phyloP scores from a whole-genome alignment of 2,329 filamentous ascomycete genomes.

The Fusarium humuli region DNA sequence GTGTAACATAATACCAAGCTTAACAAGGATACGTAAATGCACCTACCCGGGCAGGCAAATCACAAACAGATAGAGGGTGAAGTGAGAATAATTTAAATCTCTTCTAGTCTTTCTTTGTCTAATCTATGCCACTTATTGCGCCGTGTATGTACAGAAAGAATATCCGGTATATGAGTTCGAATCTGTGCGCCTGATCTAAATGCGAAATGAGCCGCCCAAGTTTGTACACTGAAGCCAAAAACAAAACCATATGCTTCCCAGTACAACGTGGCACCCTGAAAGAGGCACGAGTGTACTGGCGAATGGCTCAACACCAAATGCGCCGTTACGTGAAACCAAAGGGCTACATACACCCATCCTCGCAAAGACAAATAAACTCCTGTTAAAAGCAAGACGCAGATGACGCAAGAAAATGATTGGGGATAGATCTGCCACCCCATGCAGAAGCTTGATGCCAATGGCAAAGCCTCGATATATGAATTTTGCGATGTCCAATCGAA shows the following conservation, averaged over 20 bases:
- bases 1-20: background rate
- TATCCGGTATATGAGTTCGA: slow-evolving; percentile 24
- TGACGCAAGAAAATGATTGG: background rate
- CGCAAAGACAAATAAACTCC: slow-evolving; percentile 5
- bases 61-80: background rate
- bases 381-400: slow-evolving; percentile 8
- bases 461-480: background rate
- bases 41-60: background rate
- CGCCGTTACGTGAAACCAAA: slow-evolving; percentile 8
- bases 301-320: slow-evolving; percentile 13
- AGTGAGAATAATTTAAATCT: slow-evolving; percentile 7
- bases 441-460: background rate
- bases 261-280: slow-evolving; percentile 22
- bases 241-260: slow-evolving; percentile 21
- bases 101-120: slow-evolving; percentile 35
- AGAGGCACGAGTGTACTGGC: background rate
- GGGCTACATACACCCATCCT: background rate
- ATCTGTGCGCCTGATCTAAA: slow-evolving; percentile 33
- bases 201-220: slow-evolving; percentile 27
- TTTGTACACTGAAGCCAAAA: slow-evolving; percentile 14
- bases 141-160: slow-evolving; percentile 38
- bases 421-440: slow-evolving; percentile 23
- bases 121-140: slow-evolving; percentile 38
- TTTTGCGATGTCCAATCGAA: slow-evolving; percentile 6
- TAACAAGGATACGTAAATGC: background rate